Evolutionary conservation across 2,329 filamentous ascomycete species (phyloP).

Genomic region (Phialophora verrucosa): DNA sequence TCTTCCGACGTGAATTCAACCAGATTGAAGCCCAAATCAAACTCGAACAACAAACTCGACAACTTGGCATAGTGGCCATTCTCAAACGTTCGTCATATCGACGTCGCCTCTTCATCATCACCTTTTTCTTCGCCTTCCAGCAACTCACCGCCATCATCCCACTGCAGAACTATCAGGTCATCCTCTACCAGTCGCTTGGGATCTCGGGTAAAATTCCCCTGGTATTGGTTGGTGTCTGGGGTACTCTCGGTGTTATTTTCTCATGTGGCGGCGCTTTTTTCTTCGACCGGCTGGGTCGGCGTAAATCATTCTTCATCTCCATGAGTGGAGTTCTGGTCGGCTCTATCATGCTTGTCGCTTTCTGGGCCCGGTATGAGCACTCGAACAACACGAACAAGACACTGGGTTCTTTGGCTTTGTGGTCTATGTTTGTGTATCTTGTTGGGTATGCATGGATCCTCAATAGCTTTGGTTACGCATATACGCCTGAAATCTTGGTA

Average conservation of each 20-base stretch:
- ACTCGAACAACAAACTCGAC: conserved; percentile 21
- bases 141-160: conserved; percentile 26
- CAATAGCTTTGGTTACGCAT: conserved; percentile 19
- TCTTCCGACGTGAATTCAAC: conserved; percentile 28
- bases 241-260: conserved; percentile 22
- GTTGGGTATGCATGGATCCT: conserved; percentile 27
- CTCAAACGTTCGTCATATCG: conserved; percentile 22
- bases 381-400: conserved; percentile 21
- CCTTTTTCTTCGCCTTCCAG: conserved; percentile 26
- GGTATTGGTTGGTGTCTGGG: conserved; percentile 25
- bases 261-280: conserved; percentile 20
- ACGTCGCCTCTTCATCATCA: conserved; percentile 26
- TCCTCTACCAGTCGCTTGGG: conserved; percentile 25
- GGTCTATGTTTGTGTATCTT: conserved; percentile 26
- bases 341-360: conserved; percentile 23
- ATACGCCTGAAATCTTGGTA: background rate
- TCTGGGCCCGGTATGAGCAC: conserved; percentile 23
- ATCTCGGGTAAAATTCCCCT: conserved; percentile 17
- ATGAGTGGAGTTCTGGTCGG: conserved; percentile 16
- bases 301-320: conserved; percentile 17
- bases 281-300: conserved; percentile 24
- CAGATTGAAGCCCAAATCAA: conserved; percentile 26
- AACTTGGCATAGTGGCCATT: conserved; percentile 15
- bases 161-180: conserved; percentile 27
- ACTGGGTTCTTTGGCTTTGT: conserved; percentile 21